Conservation (phyloP, 1,284 basidiomycete genomes). For the Ganoderma meredithae region DNA sequence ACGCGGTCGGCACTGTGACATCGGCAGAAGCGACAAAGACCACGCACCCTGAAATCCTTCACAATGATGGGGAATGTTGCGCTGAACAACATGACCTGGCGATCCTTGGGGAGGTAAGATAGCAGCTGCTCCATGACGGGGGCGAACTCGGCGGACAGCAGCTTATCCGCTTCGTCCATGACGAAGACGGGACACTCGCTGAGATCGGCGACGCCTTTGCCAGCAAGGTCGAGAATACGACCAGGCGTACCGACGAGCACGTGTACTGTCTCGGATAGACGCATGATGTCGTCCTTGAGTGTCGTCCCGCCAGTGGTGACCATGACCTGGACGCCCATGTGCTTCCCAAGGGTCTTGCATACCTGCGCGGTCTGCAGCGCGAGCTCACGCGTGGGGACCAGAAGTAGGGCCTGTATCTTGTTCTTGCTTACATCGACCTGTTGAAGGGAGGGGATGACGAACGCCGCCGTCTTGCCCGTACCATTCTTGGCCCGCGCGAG, state of each 20-base stretch:
- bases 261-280: constrained; percentile 91
- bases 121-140: constrained; percentile 98
- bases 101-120: constrained; percentile 82
- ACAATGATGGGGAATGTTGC: constrained; percentile 99
- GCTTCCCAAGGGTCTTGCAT: constrained; percentile 96
- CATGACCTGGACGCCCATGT: constrained; percentile 97
- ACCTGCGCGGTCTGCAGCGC: constrained; percentile 98
- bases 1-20: constrained; percentile 17
- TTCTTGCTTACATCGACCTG: constrained; percentile 87
- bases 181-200: constrained; percentile 96
- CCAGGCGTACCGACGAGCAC: constrained; percentile 98
- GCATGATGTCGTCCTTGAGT: constrained; percentile 97
- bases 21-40: constrained; percentile 13
- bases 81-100: constrained; percentile 99
- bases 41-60: constrained; percentile 93
- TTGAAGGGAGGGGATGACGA: constrained; percentile 96
- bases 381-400: constrained; percentile 95
- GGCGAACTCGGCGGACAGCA: constrained; percentile 96
- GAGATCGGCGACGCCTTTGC: constrained; percentile 94
- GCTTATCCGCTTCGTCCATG: constrained; percentile 99
- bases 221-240: constrained; percentile 93
- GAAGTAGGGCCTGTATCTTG: constrained; percentile 95
- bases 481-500: constrained; percentile 93
- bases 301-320: constrained; percentile 99
- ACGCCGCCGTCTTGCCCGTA: constrained; percentile 97